Conservation (phyloP, 2,329 filamentous ascomycete species). For the Paraconiothyrium brasiliense region DNA sequence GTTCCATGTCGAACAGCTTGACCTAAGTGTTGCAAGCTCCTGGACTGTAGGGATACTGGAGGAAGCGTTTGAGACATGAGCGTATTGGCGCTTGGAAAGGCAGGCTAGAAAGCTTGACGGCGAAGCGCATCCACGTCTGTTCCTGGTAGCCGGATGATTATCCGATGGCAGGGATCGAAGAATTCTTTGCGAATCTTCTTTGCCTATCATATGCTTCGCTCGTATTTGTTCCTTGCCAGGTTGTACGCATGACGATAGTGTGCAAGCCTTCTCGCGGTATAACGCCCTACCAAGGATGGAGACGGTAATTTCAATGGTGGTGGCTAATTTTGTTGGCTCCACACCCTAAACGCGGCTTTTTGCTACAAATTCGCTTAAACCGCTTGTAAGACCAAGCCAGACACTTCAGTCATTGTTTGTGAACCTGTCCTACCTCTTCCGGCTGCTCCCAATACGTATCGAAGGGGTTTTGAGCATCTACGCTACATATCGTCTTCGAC, state of each 20-base stretch:
- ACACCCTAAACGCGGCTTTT: too few species aligned
- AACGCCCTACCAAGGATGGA: neutral
- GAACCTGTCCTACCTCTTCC: too few species aligned
- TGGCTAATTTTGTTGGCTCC: neutral
- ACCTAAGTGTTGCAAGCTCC: neutral
- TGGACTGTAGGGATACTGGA: neutral
- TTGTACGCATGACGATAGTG: neutral
- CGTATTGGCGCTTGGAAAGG: neutral
- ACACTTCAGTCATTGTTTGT: too few species aligned
- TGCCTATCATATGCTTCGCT: neutral
- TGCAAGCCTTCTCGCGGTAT: slow-evolving; percentile 1
- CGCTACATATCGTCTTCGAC: neutral
- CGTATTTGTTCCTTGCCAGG: neutral
- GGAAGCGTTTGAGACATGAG: neutral
- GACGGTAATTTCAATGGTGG: neutral
- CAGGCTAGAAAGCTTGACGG: neutral
- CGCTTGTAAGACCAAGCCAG: too few species aligned
- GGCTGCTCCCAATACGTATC: too few species aligned
- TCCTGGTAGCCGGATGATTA: neutral
- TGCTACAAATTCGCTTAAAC: too few species aligned
- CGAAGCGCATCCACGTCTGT: neutral
- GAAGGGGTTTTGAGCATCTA: neutral
- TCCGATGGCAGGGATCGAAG: neutral
- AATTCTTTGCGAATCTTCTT: neutral
- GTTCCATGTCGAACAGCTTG: too few species aligned